Evolutionary conservation across 306 rosid genomes (phyloP), one percentile per base, ranked within the genome.

Genomic region (Pyrus communis): DNA sequence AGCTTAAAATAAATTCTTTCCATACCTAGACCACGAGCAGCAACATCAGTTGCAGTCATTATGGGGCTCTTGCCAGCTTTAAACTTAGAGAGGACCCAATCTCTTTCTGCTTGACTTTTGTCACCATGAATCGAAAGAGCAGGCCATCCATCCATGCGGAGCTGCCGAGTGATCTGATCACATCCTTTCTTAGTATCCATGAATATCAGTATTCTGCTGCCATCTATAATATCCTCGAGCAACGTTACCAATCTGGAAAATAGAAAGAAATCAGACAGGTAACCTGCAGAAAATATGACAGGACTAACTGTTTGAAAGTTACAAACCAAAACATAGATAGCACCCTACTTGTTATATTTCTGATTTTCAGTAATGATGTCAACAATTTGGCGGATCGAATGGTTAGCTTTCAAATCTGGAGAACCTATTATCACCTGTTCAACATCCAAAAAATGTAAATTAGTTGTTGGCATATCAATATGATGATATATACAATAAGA

Each of bases 71-170:
- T 95, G 81, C 99, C 99, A 8, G 97, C 90, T 83, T 89, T 89
- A 79, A 95, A 95, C 86, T 95, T 98, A 27, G 97, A 95, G 69
- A 95, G 97, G 65, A 92, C 99, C 98, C 99, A 95, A 88, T 95
- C 98, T 79, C 99, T 92, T 87, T 95, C 99, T 63, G 98, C 98
- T 87, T 91, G 99, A 86, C 99, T 95, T 88, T 95, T 92, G 75
- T 95, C 97, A 67, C 99, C 99, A 74, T 95, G 99, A 81, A 92
- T 95, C 35, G 99, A 92, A 64, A 95, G 97, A 67, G 99, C 99
- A 28, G 98, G 99, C 99, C 99, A 92, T 67, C 98, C 99, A 88
- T 95, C 99, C 97, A 91, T 95, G 77, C 93, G 97, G 78, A 91
- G 99, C 82, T 92, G 97, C 70, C 97, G 81, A 18, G 99, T 95